Conservation (phyloP, 176 grass and related monocot genomes). For the Oropetium thomaeum region DNA sequence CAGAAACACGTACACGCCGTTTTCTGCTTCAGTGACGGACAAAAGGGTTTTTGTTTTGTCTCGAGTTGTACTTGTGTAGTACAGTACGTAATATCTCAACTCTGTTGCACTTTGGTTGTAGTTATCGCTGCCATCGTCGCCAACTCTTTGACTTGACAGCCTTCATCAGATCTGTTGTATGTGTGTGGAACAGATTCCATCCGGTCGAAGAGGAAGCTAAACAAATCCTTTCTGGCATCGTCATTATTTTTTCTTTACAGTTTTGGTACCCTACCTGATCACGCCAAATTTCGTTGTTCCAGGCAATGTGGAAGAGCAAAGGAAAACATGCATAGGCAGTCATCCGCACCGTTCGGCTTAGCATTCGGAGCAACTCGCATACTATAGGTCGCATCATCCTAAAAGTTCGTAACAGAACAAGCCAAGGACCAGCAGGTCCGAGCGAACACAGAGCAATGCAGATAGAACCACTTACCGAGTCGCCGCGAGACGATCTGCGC, state of each 20-base stretch:
- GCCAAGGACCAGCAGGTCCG: neutral
- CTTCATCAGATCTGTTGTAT: neutral
- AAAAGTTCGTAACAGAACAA: too few species aligned
- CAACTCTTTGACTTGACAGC: neutral
- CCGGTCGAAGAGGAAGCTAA: neutral
- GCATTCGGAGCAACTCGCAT: neutral
- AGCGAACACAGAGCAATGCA: neutral
- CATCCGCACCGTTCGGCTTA: too few species aligned
- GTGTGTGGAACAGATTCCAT: neutral
- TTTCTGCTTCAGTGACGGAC: neutral
- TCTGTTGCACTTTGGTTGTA: neutral
- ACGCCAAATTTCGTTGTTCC: neutral
- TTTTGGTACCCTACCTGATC: too few species aligned
- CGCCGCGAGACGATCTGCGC: conserved; percentile 26
- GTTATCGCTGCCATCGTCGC: neutral
- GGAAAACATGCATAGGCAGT: too few species aligned
- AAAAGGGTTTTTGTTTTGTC: neutral
- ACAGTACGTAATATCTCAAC: neutral
- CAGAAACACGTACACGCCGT: neutral
- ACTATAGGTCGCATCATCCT: neutral
- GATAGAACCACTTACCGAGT: conserved; percentile 30
- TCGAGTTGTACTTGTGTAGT: too few species aligned
- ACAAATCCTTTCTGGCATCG: neutral
- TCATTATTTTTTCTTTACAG: neutral
- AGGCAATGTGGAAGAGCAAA: neutral